These are phyloP conservation scores for Schrenkiella parvula DNA, from an alignment of 345 rosid genomes.

Conservation along the genomic window DNA sequence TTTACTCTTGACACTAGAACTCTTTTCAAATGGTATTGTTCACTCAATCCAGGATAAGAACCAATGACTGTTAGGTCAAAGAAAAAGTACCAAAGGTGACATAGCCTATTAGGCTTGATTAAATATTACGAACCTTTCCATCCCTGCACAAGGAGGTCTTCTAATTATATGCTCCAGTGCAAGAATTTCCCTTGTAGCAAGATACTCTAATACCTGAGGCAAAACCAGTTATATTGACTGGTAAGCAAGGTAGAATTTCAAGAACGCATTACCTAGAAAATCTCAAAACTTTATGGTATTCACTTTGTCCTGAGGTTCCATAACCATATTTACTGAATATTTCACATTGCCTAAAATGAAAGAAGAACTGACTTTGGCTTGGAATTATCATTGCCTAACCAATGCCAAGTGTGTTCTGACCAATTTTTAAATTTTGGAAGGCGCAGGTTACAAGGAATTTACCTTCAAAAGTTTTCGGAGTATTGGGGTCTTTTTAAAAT, in stretches of 20 bases:
- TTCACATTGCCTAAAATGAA: not conserved
- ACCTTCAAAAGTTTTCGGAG: slow-evolving; percentile 98
- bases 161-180: slow-evolving; percentile 67
- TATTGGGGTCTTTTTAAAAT: slow-evolving; percentile 93
- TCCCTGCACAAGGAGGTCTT: slow-evolving; percentile 87
- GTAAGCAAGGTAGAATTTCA: slow-evolving; percentile 2
- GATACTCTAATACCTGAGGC: slow-evolving; percentile 83
- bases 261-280: not conserved
- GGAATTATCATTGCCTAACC: not conserved
- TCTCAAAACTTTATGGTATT: not conserved
- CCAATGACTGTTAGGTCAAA: slow-evolving; percentile 7
- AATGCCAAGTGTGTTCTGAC: not conserved
- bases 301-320: not conserved
- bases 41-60: slow-evolving; percentile 2
- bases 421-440: not conserved
- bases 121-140: slow-evolving; percentile 62
- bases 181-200: slow-evolving; percentile 77
- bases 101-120: not conserved
- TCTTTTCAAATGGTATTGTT: not conserved
- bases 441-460: slow-evolving; percentile 12
- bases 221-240: not conserved
- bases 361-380: slow-evolving; percentile 10
- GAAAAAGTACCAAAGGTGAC: not conserved
- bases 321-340: not conserved
- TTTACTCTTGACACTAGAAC: not conserved